These are phyloP conservation scores for Hylodesmum podocarpum DNA, from an alignment of 306 rosid species.

Conservation along the genomic window DNA sequence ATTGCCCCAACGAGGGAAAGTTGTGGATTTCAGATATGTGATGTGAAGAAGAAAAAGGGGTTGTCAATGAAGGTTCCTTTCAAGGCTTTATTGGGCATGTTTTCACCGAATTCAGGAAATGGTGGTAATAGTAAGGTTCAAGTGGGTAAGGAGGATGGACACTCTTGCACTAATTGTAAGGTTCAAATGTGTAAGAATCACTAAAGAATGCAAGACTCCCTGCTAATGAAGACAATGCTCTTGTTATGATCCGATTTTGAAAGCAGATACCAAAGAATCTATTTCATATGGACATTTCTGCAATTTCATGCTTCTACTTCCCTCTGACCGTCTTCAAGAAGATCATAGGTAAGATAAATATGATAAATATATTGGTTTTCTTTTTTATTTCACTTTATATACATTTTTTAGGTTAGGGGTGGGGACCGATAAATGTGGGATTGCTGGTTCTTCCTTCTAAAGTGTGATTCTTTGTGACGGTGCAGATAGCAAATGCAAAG, in stretches of 20 bases:
- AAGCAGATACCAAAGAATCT: constrained; percentile 90
- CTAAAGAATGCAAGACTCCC: constrained; percentile 94
- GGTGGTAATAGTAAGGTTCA: constrained; percentile 73
- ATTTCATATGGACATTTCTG: constrained; percentile 98
- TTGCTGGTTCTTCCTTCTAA: too few species aligned
- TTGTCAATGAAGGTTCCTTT: constrained; percentile 63
- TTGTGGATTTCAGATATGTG: constrained; percentile 64
- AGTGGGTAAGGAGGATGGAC: constrained; percentile 91
- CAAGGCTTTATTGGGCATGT: constrained; percentile 68
- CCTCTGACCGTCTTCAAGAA: constrained; percentile 95
- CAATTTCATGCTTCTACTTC: constrained; percentile 96
- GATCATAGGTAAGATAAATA: constrained; percentile 83
- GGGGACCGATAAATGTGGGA: too few species aligned
- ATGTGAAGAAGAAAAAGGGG: constrained; percentile 61
- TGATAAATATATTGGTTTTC: constrained; percentile 23
- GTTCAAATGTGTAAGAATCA: constrained; percentile 88
- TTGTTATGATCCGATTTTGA: constrained; percentile 98
- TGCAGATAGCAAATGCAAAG: too few species aligned
- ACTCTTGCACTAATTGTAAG: constrained; percentile 79
- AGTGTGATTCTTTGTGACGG: too few species aligned
- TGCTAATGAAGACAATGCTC: constrained; percentile 95
- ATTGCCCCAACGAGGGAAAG: constrained; percentile 49
- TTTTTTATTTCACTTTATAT: neutral
- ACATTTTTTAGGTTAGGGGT: too few species aligned
- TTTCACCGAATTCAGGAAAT: constrained; percentile 83